Evolutionary conservation across 768 basidiomycete species (phyloP).

Genomic region (Dentipellis fragilis): DNA sequence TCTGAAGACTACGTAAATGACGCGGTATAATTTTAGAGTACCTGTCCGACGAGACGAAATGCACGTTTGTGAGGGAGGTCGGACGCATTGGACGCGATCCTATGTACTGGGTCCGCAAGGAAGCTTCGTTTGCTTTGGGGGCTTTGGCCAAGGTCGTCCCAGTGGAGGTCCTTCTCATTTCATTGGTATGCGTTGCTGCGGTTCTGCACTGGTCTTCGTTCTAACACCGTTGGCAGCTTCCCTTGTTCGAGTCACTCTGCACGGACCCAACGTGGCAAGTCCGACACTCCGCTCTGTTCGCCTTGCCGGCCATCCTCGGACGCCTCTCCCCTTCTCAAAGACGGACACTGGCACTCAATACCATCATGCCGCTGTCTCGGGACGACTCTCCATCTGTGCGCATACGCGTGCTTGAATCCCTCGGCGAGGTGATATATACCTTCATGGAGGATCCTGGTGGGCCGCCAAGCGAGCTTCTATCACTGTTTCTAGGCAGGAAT

Average conservation of each 20-base stretch:
- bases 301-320: constrained; percentile 69
- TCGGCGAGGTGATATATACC: constrained; percentile 83
- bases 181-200: constrained; percentile 39
- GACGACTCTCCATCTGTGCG: constrained; percentile 65
- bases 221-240: constrained; percentile 41
- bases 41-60: constrained; percentile 43
- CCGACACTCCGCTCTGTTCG: constrained; percentile 78
- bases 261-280: constrained; percentile 73
- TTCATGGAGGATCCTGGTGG: constrained; percentile 59
- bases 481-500: constrained; percentile 52
- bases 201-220: background rate
- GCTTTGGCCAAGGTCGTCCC: constrained; percentile 83
- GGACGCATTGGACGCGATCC: constrained; percentile 55
- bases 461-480: constrained; percentile 65
- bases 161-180: constrained; percentile 53
- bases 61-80: constrained; percentile 65
- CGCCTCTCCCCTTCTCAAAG: constrained; percentile 52
- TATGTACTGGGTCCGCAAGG: constrained; percentile 71
- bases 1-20: background rate
- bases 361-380: constrained; percentile 47
- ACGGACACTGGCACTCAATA: constrained; percentile 53
- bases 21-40: constrained; percentile 29
- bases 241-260: constrained; percentile 63
- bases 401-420: constrained; percentile 70
- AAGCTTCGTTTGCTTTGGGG: constrained; percentile 83